Evolutionary conservation across 345 rosid genomes (phyloP), one percentile per base, ranked within the genome.

Genomic region (Brassica incana): DNA sequence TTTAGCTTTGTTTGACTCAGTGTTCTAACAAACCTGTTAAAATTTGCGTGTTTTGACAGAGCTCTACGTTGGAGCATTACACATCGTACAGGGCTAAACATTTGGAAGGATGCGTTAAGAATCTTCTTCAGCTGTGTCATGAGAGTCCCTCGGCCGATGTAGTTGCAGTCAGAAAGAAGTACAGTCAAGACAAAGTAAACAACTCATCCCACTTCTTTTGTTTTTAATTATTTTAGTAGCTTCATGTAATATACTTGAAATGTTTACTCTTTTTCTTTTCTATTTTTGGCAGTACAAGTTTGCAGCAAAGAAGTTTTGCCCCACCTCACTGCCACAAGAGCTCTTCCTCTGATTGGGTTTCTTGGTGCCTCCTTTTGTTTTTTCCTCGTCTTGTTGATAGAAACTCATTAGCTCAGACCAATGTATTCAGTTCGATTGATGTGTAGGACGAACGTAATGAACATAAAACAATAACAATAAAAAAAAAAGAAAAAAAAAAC

Each of bases 121-220:
- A 88, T 54, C 92, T 95, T 58, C 90, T 88, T 75, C 84, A 86
- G 33, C 78, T 95, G 38, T 92, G 88, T 73, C 83, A 83, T 45
- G 82, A 74, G 79, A 73, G 73, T 80, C 83, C 86, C 20, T 80
- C 80, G 77, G 82, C 88, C 14, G 87, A 86, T 23, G 80, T 90
- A 69, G 92, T 92, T 8, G 94, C 99, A 60, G 73, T 95, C 64
- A 87, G 94, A 73, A 97, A 92, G 83, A 95, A 95, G 79, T 92
- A 92, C 81, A 89, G 91, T 81, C 97, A 88, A 67, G 96, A 95
- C 64, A 95, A 91, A 87, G 98, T 94, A 85, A 85, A 20, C 60
- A 50, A 60, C 40, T 32, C 25, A 18, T n/a, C n/a, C 40, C 23
- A 18, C 32, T 67, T 67, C 9, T 66, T 67, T 61, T 36, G 52